Conservation (phyloP, 441 rosid species). For the Pelargonium fulgidum region DNA sequence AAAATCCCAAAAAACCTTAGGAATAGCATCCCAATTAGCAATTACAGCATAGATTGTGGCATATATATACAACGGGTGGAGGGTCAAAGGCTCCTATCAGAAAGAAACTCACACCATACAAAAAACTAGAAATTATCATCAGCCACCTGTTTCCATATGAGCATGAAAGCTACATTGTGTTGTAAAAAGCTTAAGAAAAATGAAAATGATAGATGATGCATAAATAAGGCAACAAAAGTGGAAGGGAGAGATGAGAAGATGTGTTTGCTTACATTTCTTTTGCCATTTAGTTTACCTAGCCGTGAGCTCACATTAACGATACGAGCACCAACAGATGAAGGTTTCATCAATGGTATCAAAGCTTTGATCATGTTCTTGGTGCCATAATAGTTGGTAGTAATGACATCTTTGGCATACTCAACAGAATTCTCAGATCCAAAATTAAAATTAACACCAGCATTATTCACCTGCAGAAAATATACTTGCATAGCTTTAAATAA, state of each 20-base stretch:
- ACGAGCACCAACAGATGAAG: slow-evolving; percentile 67
- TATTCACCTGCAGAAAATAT: slow-evolving; percentile 60
- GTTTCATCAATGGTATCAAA: slow-evolving; percentile 79
- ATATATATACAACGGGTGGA: too few species aligned
- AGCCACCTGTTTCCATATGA: too few species aligned
- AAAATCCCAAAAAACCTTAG: too few species aligned
- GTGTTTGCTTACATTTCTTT: slow-evolving; percentile 62
- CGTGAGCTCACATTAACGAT: slow-evolving; percentile 78
- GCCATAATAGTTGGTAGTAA: slow-evolving; percentile 70
- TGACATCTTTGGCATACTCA: slow-evolving; percentile 48
- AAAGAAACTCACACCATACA: too few species aligned
- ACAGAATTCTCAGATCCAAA: slow-evolving; percentile 67
- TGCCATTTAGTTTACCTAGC: slow-evolving; percentile 66
- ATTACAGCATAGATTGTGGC: too few species aligned
- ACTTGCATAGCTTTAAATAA: neutral
- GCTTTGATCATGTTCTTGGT: slow-evolving; percentile 65
- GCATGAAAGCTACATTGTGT: too few species aligned
- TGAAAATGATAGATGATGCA: neutral
- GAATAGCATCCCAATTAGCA: too few species aligned
- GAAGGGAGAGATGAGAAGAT: neutral
- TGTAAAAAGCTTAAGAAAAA: too few species aligned
- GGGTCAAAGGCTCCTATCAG: too few species aligned
- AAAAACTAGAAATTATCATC: too few species aligned
- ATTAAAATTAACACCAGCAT: slow-evolving; percentile 89
- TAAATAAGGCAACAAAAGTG: neutral